Evolutionary conservation across 106 monocot species (phyloP).

Genomic region (Dendrobium catenatum): DNA sequence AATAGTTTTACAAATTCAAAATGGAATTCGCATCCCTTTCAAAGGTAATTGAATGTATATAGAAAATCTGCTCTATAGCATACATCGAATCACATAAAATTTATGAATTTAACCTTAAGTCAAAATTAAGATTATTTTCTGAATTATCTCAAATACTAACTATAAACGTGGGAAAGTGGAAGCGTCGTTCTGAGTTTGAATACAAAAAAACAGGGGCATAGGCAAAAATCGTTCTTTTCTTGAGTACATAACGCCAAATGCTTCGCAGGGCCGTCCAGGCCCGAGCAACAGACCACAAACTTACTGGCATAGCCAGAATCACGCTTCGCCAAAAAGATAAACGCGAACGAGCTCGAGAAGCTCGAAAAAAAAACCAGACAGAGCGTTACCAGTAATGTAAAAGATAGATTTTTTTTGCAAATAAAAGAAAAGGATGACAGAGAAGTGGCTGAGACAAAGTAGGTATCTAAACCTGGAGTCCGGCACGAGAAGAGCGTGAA

Average conservation of each 20-base stretch:
- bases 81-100: not conserved
- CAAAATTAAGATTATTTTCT: not conserved
- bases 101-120: not conserved
- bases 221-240: not conserved
- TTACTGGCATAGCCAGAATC: no score
- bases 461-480: constrained; percentile 32
- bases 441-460: not conserved
- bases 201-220: not conserved
- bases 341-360: not conserved
- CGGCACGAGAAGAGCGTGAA: constrained; percentile 57
- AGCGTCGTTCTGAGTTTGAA: not conserved
- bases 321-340: no score
- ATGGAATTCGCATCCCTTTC: no score
- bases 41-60: not conserved
- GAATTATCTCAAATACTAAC: no score
- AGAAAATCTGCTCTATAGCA: not conserved
- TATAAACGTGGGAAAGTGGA: no score
- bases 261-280: not conserved
- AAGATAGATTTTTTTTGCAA: not conserved
- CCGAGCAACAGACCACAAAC: no score
- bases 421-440: no score
- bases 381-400: not conserved
- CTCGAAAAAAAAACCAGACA: not conserved
- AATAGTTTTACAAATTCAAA: no score
- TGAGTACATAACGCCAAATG: not conserved